Conservation (phyloP, 305 asterid genomes). For the Solanum hybrid region DNA sequence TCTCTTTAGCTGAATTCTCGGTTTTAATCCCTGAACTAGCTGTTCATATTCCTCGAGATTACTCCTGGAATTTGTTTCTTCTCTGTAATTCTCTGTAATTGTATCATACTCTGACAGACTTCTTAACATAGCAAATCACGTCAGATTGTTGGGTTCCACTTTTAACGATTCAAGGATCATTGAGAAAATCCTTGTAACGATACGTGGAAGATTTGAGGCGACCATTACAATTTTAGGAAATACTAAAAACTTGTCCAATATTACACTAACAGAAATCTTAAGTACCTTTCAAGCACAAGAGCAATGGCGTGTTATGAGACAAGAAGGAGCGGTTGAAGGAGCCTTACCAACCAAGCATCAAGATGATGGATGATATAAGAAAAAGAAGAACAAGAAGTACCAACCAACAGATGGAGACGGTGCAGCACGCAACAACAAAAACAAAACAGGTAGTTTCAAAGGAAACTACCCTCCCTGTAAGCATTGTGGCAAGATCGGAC, state of each 20-base stretch:
- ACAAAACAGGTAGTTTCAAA: neutral
- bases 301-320: neutral
- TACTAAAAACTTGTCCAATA: neutral
- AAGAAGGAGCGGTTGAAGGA: neutral
- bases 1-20: no score
- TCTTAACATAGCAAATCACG: neutral
- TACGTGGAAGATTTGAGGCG: neutral
- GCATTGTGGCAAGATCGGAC: neutral
- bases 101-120: neutral
- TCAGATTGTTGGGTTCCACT: neutral
- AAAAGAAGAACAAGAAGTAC: neutral
- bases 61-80: no score
- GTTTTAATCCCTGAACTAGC: no score
- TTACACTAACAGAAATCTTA: neutral
- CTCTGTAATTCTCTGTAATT: no score
- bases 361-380: neutral
- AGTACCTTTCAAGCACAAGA: neutral
- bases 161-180: neutral
- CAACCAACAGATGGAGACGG: neutral
- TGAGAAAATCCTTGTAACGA: neutral
- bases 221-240: neutral
- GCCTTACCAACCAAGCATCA: neutral
- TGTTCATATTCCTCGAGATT: no score
- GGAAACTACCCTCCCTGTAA: neutral
- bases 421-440: neutral